phyloP scores from a whole-genome alignment of 2,329 filamentous ascomycete genomes.

The Trichoderma asperellum region DNA sequence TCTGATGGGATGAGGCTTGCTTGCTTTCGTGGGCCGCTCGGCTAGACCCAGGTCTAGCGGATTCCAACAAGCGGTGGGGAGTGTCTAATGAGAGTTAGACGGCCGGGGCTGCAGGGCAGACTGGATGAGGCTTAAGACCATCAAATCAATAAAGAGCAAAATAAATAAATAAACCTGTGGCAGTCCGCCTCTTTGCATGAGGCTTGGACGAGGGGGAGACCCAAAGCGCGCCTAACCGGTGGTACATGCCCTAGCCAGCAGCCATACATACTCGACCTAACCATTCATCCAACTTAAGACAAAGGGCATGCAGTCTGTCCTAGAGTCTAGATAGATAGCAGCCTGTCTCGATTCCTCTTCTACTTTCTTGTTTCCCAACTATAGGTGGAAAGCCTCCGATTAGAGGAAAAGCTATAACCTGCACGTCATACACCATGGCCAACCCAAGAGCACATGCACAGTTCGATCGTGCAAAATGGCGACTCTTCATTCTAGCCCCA shows the following conservation, averaged over 20 bases:
- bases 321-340: constrained; percentile 9
- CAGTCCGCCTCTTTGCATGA: constrained; percentile 8
- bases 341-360: constrained; percentile 4
- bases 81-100: constrained; percentile 8
- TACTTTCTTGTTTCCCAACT: background rate
- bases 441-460: constrained; percentile 56
- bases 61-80: constrained; percentile 25
- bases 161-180: constrained; percentile 1
- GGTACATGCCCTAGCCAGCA: constrained; percentile 17
- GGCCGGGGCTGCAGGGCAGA: constrained; percentile 22
- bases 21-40: constrained; percentile 22
- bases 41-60: constrained; percentile 24
- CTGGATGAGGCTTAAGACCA: constrained; percentile 19
- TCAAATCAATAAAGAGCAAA: background rate
- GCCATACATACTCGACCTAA: constrained; percentile 12
- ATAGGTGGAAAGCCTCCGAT: constrained; percentile 4
- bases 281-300: background rate
- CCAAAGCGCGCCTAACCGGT: constrained; percentile 12
- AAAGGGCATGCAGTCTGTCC: constrained; percentile 1
- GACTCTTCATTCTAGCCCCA: constrained; percentile 51
- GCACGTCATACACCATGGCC: constrained; percentile 38
- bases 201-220: background rate
- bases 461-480: constrained; percentile 58
- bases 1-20: constrained; percentile 21
- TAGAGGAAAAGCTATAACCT: constrained; percentile 12